Base-by-base conservation (phyloP, 2,329 filamentous ascomycete genomes). In the Didymella segeticola region DNA sequence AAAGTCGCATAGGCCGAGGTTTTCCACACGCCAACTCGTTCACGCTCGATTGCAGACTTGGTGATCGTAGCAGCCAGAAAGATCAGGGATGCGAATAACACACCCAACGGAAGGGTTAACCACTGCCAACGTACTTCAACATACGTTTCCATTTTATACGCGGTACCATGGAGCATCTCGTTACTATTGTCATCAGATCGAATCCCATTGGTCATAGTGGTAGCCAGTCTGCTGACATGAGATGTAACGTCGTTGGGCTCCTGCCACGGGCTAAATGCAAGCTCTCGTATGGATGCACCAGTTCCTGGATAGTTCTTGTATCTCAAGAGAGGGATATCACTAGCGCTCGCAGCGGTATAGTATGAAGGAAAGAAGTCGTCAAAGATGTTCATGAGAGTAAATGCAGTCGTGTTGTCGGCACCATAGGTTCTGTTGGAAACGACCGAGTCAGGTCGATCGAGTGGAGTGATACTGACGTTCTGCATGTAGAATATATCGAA, bases 1-100 rank as follows among this genome's bases (percentile, higher is more conserved):
- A 72, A 49, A 0, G 66, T 58, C 0, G 69, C 63, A 46, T 68
- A 60, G 0, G 69, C 62, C 2, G 70, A 73, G 0, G 61, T 73
- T 20, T 74, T 74, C 63, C 65, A 71, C 0, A 70, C 43, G 0
- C 61, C 67, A 1, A 46, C 48, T 1, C 15, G 43, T 1, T 47
- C 43, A 2, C 43, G 10, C 4, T 64, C 61, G 6, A 30, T 42
- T 0, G 65, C 59, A 2, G 62, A 70, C 26, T 61, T 61, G 1
- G 56, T 19, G 0, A 73, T 65, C 0, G 70, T 72, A 0, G 52
- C 50, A 0, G 63, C 43, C 2, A 73, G 47, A 26, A 74, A 73
- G 0, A 67, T 19, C 0, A 72, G 22, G 4, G 49, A 62, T 1
- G 65, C 27, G 2, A 63, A 2, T 0, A 72, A 45, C 0, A 73